These are phyloP conservation scores for Tephrocybe sp. DNA, from an alignment of 768 basidiomycete genomes.

Conservation along the genomic window DNA sequence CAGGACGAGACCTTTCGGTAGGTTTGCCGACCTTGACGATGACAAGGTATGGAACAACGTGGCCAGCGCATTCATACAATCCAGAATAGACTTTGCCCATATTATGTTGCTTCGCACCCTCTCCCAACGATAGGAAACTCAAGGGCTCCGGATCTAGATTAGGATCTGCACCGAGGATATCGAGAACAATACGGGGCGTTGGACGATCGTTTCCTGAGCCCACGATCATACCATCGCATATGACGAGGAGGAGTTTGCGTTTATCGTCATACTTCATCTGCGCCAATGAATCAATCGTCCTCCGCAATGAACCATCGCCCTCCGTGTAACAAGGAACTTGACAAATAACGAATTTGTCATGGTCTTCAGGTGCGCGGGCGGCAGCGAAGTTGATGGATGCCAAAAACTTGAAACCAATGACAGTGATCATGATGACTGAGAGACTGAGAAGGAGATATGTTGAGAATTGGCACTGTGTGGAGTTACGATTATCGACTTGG, in stretches of 20 bases:
- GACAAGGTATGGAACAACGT: slow-evolving; percentile 93
- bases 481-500: slow-evolving; percentile 88
- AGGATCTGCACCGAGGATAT: slow-evolving; percentile 93
- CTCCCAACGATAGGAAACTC: slow-evolving; percentile 90
- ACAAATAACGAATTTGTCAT: slow-evolving; percentile 93
- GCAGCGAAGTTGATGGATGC: slow-evolving; percentile 78
- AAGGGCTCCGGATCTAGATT: slow-evolving; percentile 93
- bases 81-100: slow-evolving; percentile 99
- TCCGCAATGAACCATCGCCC: slow-evolving; percentile 79
- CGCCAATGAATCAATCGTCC: slow-evolving; percentile 92
- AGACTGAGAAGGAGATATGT: slow-evolving; percentile 88
- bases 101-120: slow-evolving; percentile 94
- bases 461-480: slow-evolving; percentile 88
- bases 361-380: slow-evolving; percentile 78
- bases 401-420: slow-evolving; percentile 92
- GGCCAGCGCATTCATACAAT: slow-evolving; percentile 88
- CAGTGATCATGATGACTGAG: slow-evolving; percentile 87
- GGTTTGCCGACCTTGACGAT: slow-evolving; percentile 95
- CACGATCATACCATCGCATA: slow-evolving; percentile 98
- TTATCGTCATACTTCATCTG: slow-evolving; percentile 98
- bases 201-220: slow-evolving; percentile 96
- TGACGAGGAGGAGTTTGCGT: slow-evolving; percentile 87
- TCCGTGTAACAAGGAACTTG: slow-evolving; percentile 99
- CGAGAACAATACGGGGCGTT: slow-evolving; percentile 93
- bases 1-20: slow-evolving; percentile 87